Evolutionary conservation across 768 basidiomycete genomes (phyloP).

Genomic region (Phaffia tasmanica): DNA sequence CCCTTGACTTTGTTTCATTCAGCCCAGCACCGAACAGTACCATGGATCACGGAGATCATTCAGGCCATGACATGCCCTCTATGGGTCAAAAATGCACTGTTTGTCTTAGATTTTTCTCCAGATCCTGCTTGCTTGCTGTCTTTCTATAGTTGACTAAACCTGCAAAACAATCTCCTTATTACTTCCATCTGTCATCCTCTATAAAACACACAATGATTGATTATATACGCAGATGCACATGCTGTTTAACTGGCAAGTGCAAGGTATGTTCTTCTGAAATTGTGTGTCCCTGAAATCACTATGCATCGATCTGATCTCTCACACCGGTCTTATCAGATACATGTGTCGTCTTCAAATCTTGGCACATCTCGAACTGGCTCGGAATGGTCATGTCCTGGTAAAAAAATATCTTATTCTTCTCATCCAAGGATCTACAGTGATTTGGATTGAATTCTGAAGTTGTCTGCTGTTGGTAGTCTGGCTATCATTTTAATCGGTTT

Average conservation of each 20-base stretch:
- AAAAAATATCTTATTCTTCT: neutral
- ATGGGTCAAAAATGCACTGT: slow-evolving; percentile 11
- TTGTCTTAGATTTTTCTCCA: neutral
- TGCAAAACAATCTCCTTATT: neutral
- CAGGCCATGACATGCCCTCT: slow-evolving; percentile 9
- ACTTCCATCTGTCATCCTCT: neutral
- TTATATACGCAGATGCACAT: slow-evolving; percentile 17
- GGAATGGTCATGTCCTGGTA: slow-evolving; percentile 19
- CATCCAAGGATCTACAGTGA: neutral
- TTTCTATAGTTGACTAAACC: neutral
- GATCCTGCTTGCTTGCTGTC: neutral
- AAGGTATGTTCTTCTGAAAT: neutral
- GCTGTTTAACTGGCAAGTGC: slow-evolving; percentile 24
- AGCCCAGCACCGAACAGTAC: too few relatives aligned
- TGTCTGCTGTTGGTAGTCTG: neutral
- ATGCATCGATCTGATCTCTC: neutral
- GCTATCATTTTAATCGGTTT: slow-evolving; percentile 12
- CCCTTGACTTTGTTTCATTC: too few relatives aligned
- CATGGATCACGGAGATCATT: slow-evolving; percentile 19
- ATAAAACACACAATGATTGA: too few relatives aligned
- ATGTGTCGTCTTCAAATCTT: slow-evolving; percentile 16
- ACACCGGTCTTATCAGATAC: slow-evolving; percentile 2
- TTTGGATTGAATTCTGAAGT: neutral
- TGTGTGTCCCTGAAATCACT: neutral
- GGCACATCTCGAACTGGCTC: slow-evolving; percentile 3